Conservation (phyloP, 306 rosid genomes). For the Ceratonia siliqua region DNA sequence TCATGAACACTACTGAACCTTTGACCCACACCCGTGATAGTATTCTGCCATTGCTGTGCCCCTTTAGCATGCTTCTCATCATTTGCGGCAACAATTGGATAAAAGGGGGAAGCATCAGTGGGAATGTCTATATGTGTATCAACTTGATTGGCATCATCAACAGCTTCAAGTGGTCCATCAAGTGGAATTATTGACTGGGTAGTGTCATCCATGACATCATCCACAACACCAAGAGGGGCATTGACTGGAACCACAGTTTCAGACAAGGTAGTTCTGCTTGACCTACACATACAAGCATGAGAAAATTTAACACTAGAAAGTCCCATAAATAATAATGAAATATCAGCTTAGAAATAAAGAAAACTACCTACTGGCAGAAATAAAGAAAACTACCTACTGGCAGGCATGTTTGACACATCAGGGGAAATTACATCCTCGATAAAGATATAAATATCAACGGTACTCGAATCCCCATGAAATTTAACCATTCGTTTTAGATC, state of each 20-base stretch:
- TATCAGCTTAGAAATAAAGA: slow-evolving; percentile 42
- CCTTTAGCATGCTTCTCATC: slow-evolving; percentile 76
- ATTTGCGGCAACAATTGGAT: slow-evolving; percentile 41
- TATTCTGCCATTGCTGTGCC: slow-evolving; percentile 92
- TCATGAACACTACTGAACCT: slow-evolving; percentile 88
- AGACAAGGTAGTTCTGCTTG: slow-evolving; percentile 96
- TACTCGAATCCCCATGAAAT: slow-evolving; percentile 64
- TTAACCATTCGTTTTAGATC: slow-evolving; percentile 89
- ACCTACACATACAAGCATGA: slow-evolving; percentile 54
- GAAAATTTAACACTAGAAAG: slow-evolving; percentile 33
- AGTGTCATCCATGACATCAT: slow-evolving; percentile 49
- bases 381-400: slow-evolving; percentile 84
- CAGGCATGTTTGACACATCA: slow-evolving; percentile 80
- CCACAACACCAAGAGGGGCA: slow-evolving; percentile 38
- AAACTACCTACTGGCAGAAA: slow-evolving; percentile 87
- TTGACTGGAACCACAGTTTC: slow-evolving; percentile 72
- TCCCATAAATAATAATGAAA: slow-evolving; percentile 24
- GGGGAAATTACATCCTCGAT: slow-evolving; percentile 61
- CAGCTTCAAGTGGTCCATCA: slow-evolving; percentile 50
- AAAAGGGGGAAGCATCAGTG: slow-evolving; percentile 47
- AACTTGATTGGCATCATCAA: slow-evolving; percentile 55
- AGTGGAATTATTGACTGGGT: slow-evolving; percentile 39
- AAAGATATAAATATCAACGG: slow-evolving; percentile 66
- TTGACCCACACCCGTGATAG: slow-evolving; percentile 94
- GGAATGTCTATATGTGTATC: slow-evolving; percentile 52